Evolutionary conservation across 23 red algal species (phyloP).

Genomic region (Gracilaria domingensis): DNA sequence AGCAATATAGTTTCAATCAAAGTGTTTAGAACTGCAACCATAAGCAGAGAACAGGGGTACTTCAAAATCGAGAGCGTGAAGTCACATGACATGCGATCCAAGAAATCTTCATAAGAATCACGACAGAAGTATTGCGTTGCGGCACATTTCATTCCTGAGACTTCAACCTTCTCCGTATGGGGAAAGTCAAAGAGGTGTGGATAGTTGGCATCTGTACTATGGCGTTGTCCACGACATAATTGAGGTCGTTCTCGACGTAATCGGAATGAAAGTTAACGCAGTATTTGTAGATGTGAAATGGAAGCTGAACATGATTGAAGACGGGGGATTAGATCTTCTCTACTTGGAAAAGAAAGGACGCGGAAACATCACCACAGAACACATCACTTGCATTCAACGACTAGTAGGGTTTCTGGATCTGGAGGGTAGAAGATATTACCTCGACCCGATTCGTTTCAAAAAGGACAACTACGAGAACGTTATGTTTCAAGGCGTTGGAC

Average conservation of each 20-base stretch:
- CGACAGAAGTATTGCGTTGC: slow-evolving; percentile 2
- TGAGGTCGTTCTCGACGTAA: not conserved
- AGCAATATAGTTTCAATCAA: not conserved
- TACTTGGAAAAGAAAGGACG: not conserved
- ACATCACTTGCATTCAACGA: not conserved
- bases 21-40: not conserved
- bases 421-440: not conserved
- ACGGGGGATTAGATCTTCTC: not conserved
- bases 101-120: not conserved
- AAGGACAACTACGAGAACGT: not conserved
- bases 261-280: not conserved
- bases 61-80: not conserved
- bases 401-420: slow-evolving; percentile 20
- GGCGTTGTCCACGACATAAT: not conserved
- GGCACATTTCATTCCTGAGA: not conserved
- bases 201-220: not conserved
- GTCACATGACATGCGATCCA: not conserved
- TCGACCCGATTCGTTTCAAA: not conserved
- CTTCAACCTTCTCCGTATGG: not conserved
- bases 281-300: not conserved
- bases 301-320: not conserved
- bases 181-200: no score
- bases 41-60: not conserved
- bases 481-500: not conserved
- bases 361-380: not conserved